Evolutionary conservation across 768 basidiomycete species (phyloP).

Genomic region (Psilocybe sp.): DNA sequence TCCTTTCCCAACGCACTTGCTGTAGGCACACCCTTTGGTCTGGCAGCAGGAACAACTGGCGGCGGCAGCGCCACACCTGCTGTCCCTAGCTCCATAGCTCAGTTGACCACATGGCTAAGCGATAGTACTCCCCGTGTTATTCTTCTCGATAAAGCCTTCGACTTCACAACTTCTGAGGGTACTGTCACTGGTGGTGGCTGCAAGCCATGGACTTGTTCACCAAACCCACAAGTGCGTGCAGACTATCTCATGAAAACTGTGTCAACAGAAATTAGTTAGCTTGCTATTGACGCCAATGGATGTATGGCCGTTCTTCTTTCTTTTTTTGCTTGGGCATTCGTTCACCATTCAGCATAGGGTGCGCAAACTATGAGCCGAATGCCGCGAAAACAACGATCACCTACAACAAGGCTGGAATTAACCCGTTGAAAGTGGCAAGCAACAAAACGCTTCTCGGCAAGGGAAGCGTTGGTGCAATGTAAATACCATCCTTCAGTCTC

Average conservation of each 20-base stretch:
- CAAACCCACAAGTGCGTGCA: conserved; percentile 24
- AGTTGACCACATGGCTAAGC: conserved; percentile 22
- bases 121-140: conserved; percentile 21
- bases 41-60: conserved; percentile 20
- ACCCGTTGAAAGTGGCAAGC: conserved; percentile 18
- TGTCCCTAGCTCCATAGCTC: conserved; percentile 18
- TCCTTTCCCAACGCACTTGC: conserved; percentile 3
- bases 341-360: conserved; percentile 10
- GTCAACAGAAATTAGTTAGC: no score
- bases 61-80: conserved; percentile 18
- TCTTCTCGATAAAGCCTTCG: conserved; percentile 16
- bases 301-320: not conserved
- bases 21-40: conserved; percentile 19
- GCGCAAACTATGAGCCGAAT: conserved; percentile 15
- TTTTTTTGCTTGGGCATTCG: not conserved
- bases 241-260: no score
- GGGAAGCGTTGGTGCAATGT: conserved; percentile 20
- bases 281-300: conserved; percentile 12
- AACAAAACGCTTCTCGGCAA: conserved; percentile 25
- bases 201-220: conserved; percentile 21
- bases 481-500: not conserved
- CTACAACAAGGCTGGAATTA: conserved; percentile 16
- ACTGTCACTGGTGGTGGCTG: conserved; percentile 16
- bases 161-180: conserved; percentile 19
- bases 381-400: conserved; percentile 17